phyloP scores from a whole-genome alignment of 2,329 filamentous ascomycete genomes.

The Didymella pomorum region DNA sequence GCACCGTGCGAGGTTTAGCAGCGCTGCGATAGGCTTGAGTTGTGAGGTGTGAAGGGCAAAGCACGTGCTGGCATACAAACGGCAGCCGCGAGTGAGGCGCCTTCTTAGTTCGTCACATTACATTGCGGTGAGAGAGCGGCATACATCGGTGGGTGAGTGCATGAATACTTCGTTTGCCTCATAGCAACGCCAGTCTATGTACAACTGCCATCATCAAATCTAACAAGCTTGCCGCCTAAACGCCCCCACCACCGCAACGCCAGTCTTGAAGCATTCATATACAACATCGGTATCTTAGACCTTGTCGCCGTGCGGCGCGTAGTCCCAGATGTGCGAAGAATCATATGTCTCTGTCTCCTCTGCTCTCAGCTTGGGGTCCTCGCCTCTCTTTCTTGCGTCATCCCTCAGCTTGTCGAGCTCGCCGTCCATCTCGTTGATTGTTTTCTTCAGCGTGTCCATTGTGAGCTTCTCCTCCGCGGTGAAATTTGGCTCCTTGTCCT shows the following conservation, averaged over 20 bases:
- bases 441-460: constrained; percentile 33
- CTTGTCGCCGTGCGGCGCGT: constrained; percentile 38
- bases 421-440: constrained; percentile 35
- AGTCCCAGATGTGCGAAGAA: constrained; percentile 48
- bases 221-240: constrained; percentile 7
- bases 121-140: neutral
- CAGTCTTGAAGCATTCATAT: constrained; percentile 16
- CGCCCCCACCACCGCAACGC: constrained; percentile 24
- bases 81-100: neutral
- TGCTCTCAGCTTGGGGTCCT: constrained; percentile 40
- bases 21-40: neutral
- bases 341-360: constrained; percentile 49
- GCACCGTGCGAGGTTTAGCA: neutral
- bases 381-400: constrained; percentile 45
- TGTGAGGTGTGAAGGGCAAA: neutral
- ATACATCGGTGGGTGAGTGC: neutral
- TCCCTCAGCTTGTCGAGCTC: constrained; percentile 41
- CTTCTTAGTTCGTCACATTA: neutral
- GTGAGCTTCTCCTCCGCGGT: constrained; percentile 31
- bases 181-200: constrained; percentile 7
- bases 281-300: constrained; percentile 1
- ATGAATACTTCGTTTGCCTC: neutral
- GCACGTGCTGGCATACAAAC: neutral
- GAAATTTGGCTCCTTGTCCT: constrained; percentile 32
- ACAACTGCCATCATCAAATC: constrained; percentile 9